These are phyloP conservation scores for Juncus effusus DNA, from an alignment of 176 grass and related monocot species.

Conservation along the genomic window DNA sequence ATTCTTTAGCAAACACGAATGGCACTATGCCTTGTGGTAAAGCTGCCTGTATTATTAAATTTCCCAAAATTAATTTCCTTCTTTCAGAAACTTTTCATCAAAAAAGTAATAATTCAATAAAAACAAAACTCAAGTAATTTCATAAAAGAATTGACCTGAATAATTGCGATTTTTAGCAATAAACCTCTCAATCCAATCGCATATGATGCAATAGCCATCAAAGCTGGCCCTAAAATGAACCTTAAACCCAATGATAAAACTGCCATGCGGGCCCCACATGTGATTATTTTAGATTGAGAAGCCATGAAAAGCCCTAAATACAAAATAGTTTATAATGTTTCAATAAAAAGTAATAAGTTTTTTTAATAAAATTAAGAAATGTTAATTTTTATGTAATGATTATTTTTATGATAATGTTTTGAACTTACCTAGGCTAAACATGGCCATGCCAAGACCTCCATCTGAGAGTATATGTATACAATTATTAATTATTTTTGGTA, in stretches of 20 bases:
- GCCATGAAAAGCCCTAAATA: constrained; percentile 72
- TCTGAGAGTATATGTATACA: constrained; percentile 78
- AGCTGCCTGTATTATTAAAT: constrained; percentile 49
- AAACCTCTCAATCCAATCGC: constrained; percentile 50
- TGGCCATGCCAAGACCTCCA: constrained; percentile 94
- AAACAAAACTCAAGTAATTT: neutral
- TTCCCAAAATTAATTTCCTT: constrained; percentile 1
- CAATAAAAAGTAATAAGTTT: neutral
- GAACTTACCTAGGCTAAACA: constrained; percentile 81
- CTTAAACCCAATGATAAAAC: constrained; percentile 58
- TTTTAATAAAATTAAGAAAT: neutral
- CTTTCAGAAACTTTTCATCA: no score
- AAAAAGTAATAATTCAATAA: constrained; percentile 8
- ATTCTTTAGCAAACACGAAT: constrained; percentile 89
- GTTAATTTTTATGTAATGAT: neutral
- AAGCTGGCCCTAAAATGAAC: constrained; percentile 71
- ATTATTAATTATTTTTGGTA: constrained; percentile 54
- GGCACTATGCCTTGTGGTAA: constrained; percentile 93
- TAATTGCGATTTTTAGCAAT: constrained; percentile 65
- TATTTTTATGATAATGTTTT: constrained; percentile 20
- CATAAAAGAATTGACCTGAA: constrained; percentile 57
- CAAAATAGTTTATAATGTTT: constrained; percentile 17
- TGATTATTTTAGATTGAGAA: constrained; percentile 70
- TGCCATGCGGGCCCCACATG: constrained; percentile 63
- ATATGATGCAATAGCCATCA: constrained; percentile 64